phyloP scores from a whole-genome alignment of 2,329 filamentous ascomycete species.

The Rhexocercosporidium sp. region DNA sequence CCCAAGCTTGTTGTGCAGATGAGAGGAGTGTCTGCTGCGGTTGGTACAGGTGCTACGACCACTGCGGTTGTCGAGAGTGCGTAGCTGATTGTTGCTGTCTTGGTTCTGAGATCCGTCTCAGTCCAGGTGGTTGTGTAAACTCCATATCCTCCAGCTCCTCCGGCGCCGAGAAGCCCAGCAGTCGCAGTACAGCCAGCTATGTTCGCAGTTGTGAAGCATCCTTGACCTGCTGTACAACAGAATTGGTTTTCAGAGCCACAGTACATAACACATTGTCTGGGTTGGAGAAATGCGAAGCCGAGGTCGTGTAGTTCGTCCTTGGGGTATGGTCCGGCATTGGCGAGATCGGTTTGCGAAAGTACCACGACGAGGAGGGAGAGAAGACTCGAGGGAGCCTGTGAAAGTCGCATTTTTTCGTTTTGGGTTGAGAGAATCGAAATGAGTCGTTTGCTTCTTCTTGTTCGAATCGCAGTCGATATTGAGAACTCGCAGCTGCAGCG shows the following conservation, averaged over 20 bases:
- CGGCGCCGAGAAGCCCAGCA: slow-evolving; percentile 35
- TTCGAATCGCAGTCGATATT: slow-evolving; percentile 4
- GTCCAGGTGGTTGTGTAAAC: slow-evolving; percentile 58
- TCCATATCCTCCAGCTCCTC: slow-evolving; percentile 34
- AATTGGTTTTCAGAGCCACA: slow-evolving; percentile 61
- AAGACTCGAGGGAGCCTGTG: slow-evolving; percentile 38
- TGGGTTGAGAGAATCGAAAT: slow-evolving; percentile 17
- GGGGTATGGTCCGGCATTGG: slow-evolving; percentile 55
- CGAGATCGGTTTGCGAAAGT: slow-evolving; percentile 44
- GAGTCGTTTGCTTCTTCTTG: slow-evolving; percentile 8
- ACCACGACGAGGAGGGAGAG: slow-evolving; percentile 46
- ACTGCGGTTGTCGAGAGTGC: slow-evolving; percentile 2
- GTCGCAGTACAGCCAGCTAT: slow-evolving; percentile 54
- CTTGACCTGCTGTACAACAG: slow-evolving; percentile 56
- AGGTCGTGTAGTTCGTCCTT: slow-evolving; percentile 52
- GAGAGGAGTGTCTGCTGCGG: slow-evolving; percentile 41
- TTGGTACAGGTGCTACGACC: not conserved
- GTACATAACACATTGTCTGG: slow-evolving; percentile 53
- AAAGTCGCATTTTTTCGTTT: slow-evolving; percentile 45
- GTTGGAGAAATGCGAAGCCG: slow-evolving; percentile 57
- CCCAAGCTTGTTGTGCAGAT: slow-evolving; percentile 58
- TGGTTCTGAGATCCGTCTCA: slow-evolving; percentile 57
- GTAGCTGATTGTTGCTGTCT: slow-evolving; percentile 56
- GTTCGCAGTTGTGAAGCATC: slow-evolving; percentile 57
- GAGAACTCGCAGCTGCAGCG: slow-evolving; percentile 6